Evolutionary conservation across 305 asterid genomes (phyloP), one percentile per base, ranked within the genome.

Genomic region (Solanum hybrid): DNA sequence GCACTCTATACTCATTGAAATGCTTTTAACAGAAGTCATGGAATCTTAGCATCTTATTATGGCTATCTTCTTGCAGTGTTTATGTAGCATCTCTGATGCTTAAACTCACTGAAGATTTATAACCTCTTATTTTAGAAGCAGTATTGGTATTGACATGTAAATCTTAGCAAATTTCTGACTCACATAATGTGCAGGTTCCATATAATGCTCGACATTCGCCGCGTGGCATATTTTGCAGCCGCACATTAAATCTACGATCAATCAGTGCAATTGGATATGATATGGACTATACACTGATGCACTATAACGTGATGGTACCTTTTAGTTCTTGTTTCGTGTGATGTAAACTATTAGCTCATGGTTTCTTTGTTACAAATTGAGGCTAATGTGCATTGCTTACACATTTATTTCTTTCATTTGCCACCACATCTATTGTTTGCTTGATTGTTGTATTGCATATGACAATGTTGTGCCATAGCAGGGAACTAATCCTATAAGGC

Each of bases 261-360:
- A 96, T 96, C 64, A 93, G 96, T 92, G 99, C 92, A 81, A 96
- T 96, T 89, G 99, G 99, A 89, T 96, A 96, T 89, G 99, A 96
- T 90, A 96, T 96, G 99, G 99, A 96, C 92, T 96, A 96, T 94
- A 96, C 99, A n/a, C 93, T 96, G 91, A 92, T 96, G 91, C 99
- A 96, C 81, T 96, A 96, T 85, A 96, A 96, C 91, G 99, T 96
- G 37, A 92, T 88, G 99, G 99, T 96, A 95, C 91, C 28, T 28
- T 11, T 77, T 80, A 61, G 18, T 86, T 74, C 87, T 67, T 51
- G 82, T 64, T 89, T 81, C 22, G 9, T 78, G 20, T 3, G 29
- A 84, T 57, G 20, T 84, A 16, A 76, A 18, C 82, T 76, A 82
- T 82, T 26, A 82, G 35, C 8, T 80, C 57, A 29, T 82, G 16